Evolutionary conservation across 345 rosid species (phyloP), one percentile per base, ranked within the genome.

Genomic region (Geranium rotundifolium): DNA sequence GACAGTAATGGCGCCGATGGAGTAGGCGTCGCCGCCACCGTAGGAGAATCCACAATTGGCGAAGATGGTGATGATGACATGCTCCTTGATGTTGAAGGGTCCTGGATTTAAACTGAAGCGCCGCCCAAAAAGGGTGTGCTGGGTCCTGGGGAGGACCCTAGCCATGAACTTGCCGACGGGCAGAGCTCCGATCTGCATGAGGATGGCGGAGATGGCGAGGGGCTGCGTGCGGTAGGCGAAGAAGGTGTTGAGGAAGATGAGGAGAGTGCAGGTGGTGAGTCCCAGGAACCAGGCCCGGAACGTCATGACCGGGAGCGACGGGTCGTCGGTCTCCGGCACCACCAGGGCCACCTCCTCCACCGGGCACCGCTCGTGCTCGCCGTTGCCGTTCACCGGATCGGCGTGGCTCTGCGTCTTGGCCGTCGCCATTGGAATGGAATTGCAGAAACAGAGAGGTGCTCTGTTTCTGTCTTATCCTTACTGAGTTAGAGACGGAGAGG

Each of bases 141-240:
- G 65, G 54, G 60, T 79, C 1, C 65, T 80, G 49, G 99, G 97
- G 5, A 95, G 80, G 2, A 63, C 65, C 66, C 67, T 69, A 59
- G 97, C 96, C 99, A 95, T 85, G 76, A 90, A 81, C 67, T 74
- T 95, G 15, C 97, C 99, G 17, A 90, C 75, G 58, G 99, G 99
- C 41, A 95, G 66, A 15, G 85, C 97, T 4, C 84, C 78, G 68
- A 95, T 90, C 67, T 95, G 99, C 89, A 88, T 87, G 39, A 88
- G 90, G 20, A 95, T 84, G 54, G 99, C 90, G 0, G 97, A 86
- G 70, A 95, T 85, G 64, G 72, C 65, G 77, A 95, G 96, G 0
- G 90, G 92, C 72, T 95, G 96, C 16, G 91, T 85, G 27, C 97
- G 92, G 88, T 82, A 95, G 0, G 89, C 80, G 86, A 90, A 90